Percentiles rank a stretch among this genome's conserved stretches.
Evolutionary conservation across 345 rosid species (phyloP).

Genomic region (Aquilaria sinensis): DNA sequence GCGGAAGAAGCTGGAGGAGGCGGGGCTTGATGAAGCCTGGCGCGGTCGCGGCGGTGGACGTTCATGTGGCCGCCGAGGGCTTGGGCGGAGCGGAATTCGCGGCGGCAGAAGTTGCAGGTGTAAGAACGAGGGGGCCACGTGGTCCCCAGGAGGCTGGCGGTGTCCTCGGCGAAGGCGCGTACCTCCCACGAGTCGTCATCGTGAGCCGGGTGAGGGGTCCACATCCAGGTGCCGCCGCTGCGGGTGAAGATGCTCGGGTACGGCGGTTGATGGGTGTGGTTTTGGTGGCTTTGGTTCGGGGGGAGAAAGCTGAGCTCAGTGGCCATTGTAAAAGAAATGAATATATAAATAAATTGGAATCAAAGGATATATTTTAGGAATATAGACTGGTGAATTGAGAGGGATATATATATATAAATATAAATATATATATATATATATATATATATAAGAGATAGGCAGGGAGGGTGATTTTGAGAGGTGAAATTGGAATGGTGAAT

Average conservation of each 20-base stretch:
- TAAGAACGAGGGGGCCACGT: slow-evolving; percentile 99
- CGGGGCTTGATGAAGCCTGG: slow-evolving; percentile 60
- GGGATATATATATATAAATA: no score
- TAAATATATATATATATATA: no score
- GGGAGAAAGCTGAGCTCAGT: slow-evolving; percentile 42
- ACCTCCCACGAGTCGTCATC: slow-evolving; percentile 97
- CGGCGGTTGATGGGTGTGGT: slow-evolving; percentile 18
- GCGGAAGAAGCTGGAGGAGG: slow-evolving; percentile 18
- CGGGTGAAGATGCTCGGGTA: slow-evolving; percentile 13
- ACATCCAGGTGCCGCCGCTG: slow-evolving; percentile 39
- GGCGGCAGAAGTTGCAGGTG: slow-evolving; percentile 85
- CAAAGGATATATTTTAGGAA: no score
- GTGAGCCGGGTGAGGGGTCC: slow-evolving; percentile 57
- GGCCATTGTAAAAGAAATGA: slow-evolving; percentile 23
- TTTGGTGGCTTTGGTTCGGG: slow-evolving; percentile 24
- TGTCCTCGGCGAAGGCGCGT: slow-evolving; percentile 83
- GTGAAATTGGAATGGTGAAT: not conserved
- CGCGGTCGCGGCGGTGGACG: slow-evolving; percentile 93
- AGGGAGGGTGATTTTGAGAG: no score
- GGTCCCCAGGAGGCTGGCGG: slow-evolving; percentile 60
- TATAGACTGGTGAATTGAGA: no score
- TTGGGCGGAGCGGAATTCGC: slow-evolving; percentile 95
- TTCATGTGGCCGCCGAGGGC: slow-evolving; percentile 99
- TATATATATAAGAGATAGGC: no score
- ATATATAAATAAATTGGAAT: slow-evolving; percentile 1